Base-by-base conservation (phyloP, 345 rosid species). In the Ceriops tagal region DNA sequence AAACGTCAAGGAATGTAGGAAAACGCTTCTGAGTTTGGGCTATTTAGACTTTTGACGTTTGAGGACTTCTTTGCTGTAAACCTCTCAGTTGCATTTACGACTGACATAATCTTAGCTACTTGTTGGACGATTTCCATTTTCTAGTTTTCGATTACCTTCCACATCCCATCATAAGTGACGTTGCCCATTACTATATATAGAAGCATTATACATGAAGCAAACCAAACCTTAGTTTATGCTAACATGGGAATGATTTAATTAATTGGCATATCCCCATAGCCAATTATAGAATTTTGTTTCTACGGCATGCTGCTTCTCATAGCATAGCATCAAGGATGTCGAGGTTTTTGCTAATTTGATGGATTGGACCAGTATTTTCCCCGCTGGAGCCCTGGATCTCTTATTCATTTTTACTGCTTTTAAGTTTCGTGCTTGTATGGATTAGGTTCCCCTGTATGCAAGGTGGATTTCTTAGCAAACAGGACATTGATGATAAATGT, bases 41-140 rank as follows among this genome's bases (percentile, higher is more conserved):
- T 88, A 92, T 77, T 82, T 87, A 28, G 98, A 96, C 53, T 3
- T 28, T 90, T 96, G 61, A 92, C 99, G 5, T 96, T 92, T 71
- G 99, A 96, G 82, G 99, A 96, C 78, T 96, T 96, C 79, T 96
- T 96, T 72, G 74, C 90, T 85, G 99, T 92, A 87, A 84, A 20
- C 39, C 30, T 34, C 30, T 37, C 43, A 1, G 46, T 4, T 62
- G 20, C 46, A 57, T 30, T 75, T 19, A 31, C 52, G 57, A 28
- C 16, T 22, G n/a, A 7, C 26, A 8, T 58, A 6, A 13, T 30
- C 5, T 5, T n/a, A 53, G 26, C 16, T 8, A 0, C 31, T 4
- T 61, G 13, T 16, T 5, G 15, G 15, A 39, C 1, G 47, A 9
- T 39, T 22, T 55, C 58, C 58, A 55, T 24, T 22, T 58, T 46